These are phyloP conservation scores for Aspergillus sp. DNA, from an alignment of 2,329 filamentous ascomycete genomes.

Conservation along the genomic window DNA sequence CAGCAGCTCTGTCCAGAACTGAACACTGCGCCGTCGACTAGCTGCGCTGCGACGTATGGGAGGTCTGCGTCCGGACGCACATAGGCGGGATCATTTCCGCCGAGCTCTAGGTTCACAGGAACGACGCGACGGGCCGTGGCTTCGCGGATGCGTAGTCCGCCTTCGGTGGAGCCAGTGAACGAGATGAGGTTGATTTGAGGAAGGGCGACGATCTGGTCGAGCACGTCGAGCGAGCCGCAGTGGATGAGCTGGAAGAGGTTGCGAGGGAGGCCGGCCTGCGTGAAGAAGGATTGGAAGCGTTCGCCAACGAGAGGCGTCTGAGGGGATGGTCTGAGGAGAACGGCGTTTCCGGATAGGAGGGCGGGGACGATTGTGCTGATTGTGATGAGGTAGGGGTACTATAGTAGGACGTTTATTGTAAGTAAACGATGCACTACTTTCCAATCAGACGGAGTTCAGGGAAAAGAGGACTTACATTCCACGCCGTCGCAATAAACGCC, in stretches of 20 bases:
- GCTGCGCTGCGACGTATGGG: constrained; percentile 82
- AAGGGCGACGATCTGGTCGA: constrained; percentile 74
- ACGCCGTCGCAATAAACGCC: constrained; percentile 82
- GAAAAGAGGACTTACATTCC: constrained; percentile 69
- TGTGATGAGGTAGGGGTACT: constrained; percentile 91
- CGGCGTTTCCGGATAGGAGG: constrained; percentile 80
- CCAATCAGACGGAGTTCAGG: background rate
- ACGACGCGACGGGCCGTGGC: constrained; percentile 79
- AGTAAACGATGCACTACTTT: background rate
- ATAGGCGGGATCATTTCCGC: constrained; percentile 90
- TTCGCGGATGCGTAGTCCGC: constrained; percentile 77
- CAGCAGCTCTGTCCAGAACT: constrained; percentile 96
- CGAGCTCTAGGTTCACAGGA: constrained; percentile 81
- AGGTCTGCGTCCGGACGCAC: constrained; percentile 79
- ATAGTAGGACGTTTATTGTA: background rate
- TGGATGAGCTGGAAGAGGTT: constrained; percentile 88
- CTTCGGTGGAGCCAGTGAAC: constrained; percentile 87
- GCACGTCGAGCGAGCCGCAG: constrained; percentile 69
- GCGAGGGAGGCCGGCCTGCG: constrained; percentile 72
- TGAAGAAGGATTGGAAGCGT: constrained; percentile 71
- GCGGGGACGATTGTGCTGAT: constrained; percentile 87
- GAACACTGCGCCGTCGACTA: constrained; percentile 87
- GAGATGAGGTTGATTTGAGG: constrained; percentile 75
- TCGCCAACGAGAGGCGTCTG: constrained; percentile 88
- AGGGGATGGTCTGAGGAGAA: constrained; percentile 88